phyloP scores from a whole-genome alignment of 2,329 filamentous ascomycete species.

The Aspergillus sergii region DNA sequence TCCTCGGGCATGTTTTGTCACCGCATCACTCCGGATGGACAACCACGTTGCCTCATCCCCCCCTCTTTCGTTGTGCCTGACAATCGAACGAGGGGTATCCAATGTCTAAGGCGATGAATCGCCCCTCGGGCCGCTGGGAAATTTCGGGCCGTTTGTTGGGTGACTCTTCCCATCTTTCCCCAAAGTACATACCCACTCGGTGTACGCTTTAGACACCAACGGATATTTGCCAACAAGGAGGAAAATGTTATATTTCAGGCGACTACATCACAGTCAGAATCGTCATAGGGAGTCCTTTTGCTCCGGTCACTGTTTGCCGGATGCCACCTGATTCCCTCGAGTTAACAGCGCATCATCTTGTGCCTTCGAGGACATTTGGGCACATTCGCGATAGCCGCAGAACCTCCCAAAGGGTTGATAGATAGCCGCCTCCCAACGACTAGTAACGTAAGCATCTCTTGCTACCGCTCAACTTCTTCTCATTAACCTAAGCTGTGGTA shows the following conservation, averaged over 20 bases:
- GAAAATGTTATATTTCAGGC: background rate
- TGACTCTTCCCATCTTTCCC: background rate
- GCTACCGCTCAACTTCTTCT: constrained; percentile 47
- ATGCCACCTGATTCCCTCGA: background rate
- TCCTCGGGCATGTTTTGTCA: background rate
- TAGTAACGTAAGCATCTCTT: constrained; percentile 61
- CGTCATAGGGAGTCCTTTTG: background rate
- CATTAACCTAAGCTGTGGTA: background rate
- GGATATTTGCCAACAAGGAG: background rate
- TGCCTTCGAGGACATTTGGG: background rate
- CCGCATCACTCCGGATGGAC: background rate
- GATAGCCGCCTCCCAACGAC: constrained; percentile 63
- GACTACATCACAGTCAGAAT: background rate
- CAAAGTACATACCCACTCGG: background rate
- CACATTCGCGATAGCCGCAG: constrained; percentile 61
- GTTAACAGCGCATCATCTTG: background rate
- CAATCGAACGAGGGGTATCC: background rate
- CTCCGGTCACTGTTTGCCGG: background rate
- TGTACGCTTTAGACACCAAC: background rate
- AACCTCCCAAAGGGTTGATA: constrained; percentile 66
- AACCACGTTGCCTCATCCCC: background rate
- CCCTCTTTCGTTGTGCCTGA: background rate
- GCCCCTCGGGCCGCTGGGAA: constrained; percentile 1
- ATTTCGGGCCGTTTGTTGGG: background rate
- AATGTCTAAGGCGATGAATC: background rate